phyloP scores from a whole-genome alignment of 2,329 filamentous ascomycete species.

The Penicillium griseofulvum region DNA sequence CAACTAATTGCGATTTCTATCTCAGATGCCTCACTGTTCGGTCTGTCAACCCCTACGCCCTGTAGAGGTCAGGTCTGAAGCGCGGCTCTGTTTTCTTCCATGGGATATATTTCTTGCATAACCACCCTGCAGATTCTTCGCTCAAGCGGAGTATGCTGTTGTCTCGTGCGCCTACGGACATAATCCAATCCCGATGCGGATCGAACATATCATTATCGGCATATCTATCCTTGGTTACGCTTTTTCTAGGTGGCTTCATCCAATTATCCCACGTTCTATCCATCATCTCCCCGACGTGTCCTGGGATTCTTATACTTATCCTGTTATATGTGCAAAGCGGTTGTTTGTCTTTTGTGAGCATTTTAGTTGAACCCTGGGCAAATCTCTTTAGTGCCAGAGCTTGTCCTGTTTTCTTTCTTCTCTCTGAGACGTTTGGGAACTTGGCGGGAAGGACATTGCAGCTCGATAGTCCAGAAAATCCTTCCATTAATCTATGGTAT shows the following conservation, averaged over 20 bases:
- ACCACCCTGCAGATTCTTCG: constrained; percentile 25
- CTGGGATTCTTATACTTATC: constrained; percentile 22
- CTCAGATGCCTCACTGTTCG: constrained; percentile 50
- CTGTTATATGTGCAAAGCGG: constrained; percentile 25
- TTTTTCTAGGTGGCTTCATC: constrained; percentile 8
- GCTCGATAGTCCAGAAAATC: constrained; percentile 22
- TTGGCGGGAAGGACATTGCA: constrained; percentile 15
- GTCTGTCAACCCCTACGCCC: constrained; percentile 52
- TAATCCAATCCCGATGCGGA: constrained; percentile 21
- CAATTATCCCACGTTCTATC: constrained; percentile 2
- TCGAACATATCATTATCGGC: constrained; percentile 26
- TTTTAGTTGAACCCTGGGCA: constrained; percentile 18
- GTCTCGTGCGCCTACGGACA: constrained; percentile 19
- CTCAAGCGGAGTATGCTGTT: constrained; percentile 11
- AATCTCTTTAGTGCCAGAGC: constrained; percentile 11
- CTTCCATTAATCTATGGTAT: constrained; percentile 25
- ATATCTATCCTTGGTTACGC: constrained; percentile 13
- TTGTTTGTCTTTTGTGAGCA: constrained; percentile 20
- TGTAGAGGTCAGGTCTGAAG: constrained; percentile 33
- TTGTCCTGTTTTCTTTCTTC: constrained; percentile 12
- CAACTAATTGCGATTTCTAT: background rate
- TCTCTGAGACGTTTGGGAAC: constrained; percentile 5
- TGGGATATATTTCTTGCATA: constrained; percentile 28
- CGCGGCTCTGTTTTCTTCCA: constrained; percentile 15
- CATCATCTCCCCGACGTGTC: constrained; percentile 12